A percentile compares a stretch with the other conserved stretches of the same genome.
phyloP scores from a whole-genome alignment of 2,329 filamentous ascomycete genomes.

The Alternaria postmessia region DNA sequence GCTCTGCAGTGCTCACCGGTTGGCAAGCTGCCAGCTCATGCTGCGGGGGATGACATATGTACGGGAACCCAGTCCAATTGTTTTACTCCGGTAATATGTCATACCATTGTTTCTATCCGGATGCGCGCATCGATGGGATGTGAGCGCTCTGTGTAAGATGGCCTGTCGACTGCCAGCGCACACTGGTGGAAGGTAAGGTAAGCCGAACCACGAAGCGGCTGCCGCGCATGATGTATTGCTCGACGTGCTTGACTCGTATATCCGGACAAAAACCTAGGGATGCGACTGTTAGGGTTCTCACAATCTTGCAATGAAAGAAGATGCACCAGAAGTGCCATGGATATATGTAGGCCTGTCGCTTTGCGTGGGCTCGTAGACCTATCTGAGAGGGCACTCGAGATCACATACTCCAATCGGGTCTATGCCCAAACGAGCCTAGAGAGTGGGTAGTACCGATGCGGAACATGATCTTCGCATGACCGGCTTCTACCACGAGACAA shows the following conservation, averaged over 20 bases:
- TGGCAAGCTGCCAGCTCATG: conserved; percentile 26
- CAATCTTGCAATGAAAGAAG: background rate
- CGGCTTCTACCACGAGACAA: background rate
- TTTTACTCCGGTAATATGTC: conserved; percentile 30
- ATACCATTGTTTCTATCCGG: conserved; percentile 23
- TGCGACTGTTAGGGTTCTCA: background rate
- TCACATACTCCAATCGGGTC: background rate
- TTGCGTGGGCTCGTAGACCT: background rate
- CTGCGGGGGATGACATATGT: conserved; percentile 24
- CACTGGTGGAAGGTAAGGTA: conserved; percentile 15
- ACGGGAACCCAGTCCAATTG: conserved; percentile 43
- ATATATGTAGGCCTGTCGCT: background rate
- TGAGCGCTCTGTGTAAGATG: conserved; percentile 18
- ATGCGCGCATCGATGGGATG: conserved; percentile 14
- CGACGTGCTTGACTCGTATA: background rate
- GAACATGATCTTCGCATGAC: background rate
- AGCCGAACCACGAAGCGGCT: conserved; percentile 7
- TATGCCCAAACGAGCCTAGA: background rate
- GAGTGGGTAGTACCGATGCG: background rate
- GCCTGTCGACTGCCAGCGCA: conserved; percentile 37
- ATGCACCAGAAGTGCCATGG: background rate
- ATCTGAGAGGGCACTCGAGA: background rate
- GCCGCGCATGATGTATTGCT: conserved; percentile 4
- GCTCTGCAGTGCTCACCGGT: conserved; percentile 48
- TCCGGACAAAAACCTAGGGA: background rate